A percentile compares a stretch with the other conserved stretches of the same genome.
Conservation (phyloP, 2,329 filamentous ascomycete genomes). For the Elsinoe necatrix region DNA sequence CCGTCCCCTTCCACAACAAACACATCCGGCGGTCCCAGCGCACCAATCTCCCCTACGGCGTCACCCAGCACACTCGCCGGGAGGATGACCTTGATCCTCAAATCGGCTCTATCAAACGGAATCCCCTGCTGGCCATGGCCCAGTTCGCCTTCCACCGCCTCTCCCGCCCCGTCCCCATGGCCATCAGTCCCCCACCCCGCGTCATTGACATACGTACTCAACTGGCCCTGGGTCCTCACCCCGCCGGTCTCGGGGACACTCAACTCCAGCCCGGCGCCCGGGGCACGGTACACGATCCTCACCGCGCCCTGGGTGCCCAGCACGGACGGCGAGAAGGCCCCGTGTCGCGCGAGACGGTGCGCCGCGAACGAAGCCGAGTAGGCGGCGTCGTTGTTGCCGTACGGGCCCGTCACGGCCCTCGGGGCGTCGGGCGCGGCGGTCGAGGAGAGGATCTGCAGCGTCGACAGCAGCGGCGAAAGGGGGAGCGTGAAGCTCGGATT, state of each 20-base stretch:
- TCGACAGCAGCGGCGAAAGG: constrained; percentile 78
- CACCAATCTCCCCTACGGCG: constrained; percentile 31
- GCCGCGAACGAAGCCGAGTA: constrained; percentile 30
- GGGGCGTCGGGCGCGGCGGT: constrained; percentile 31
- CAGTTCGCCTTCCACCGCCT: too few species aligned
- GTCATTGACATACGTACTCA: constrained; percentile 63
- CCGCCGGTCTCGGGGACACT: constrained; percentile 81
- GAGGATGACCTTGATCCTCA: constrained; percentile 94
- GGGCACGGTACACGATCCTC: constrained; percentile 65
- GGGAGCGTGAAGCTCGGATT: constrained; percentile 78
- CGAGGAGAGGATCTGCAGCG: constrained; percentile 86
- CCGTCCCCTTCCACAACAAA: constrained; percentile 5
- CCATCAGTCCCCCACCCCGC: background rate
- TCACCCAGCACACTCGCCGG: constrained; percentile 64
- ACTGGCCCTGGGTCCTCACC: constrained; percentile 80
- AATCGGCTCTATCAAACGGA: constrained; percentile 70
- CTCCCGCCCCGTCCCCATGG: constrained; percentile 31
- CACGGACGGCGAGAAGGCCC: constrained; percentile 71
- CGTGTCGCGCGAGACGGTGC: constrained; percentile 34
- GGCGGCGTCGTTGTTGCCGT: constrained; percentile 19
- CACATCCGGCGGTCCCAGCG: constrained; percentile 15
- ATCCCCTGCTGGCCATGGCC: too few species aligned
- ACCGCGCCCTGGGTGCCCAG: constrained; percentile 81
- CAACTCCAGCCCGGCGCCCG: constrained; percentile 84
- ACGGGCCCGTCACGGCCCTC: background rate